These are phyloP conservation scores for Sicyos edulis DNA, from an alignment of 306 rosid genomes.

Conservation along the genomic window DNA sequence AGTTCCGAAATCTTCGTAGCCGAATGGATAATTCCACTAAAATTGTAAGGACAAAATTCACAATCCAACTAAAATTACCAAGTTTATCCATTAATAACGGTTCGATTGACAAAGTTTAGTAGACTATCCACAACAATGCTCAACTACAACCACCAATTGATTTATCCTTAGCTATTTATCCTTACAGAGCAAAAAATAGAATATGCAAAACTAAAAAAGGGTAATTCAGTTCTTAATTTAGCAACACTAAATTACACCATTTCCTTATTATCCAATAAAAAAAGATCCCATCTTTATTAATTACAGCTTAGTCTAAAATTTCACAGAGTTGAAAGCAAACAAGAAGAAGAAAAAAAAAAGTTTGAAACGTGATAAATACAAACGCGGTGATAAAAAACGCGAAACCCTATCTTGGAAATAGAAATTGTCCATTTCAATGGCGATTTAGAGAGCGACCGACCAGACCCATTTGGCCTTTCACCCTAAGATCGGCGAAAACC, in stretches of 20 bases:
- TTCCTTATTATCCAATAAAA: neutral
- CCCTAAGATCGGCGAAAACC: slow-evolving; percentile 8
- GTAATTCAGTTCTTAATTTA: neutral
- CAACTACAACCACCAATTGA: neutral
- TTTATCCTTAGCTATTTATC: neutral
- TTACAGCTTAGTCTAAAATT: neutral
- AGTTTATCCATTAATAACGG: neutral
- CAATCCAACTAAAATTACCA: neutral
- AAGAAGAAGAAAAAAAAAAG: neutral
- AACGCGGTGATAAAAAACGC: neutral
- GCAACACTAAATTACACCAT: neutral
- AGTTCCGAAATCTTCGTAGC: no score
- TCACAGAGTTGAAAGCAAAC: neutral
- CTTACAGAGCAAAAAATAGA: no score
- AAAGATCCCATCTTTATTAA: neutral
- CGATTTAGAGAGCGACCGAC: slow-evolving; percentile 17
- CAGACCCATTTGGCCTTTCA: slow-evolving; percentile 10
- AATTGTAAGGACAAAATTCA: neutral
- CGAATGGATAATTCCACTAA: neutral
- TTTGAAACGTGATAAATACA: slow-evolving; percentile 9
- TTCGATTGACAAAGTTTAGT: neutral
- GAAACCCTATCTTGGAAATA: neutral
- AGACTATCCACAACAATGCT: neutral
- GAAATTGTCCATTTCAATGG: neutral
- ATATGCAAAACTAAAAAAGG: neutral